Percentiles rank a stretch among this genome's conserved stretches.
These are phyloP conservation scores for Cryptococcus sp. DNA, from an alignment of 1,284 basidiomycete genomes.

Conservation along the genomic window DNA sequence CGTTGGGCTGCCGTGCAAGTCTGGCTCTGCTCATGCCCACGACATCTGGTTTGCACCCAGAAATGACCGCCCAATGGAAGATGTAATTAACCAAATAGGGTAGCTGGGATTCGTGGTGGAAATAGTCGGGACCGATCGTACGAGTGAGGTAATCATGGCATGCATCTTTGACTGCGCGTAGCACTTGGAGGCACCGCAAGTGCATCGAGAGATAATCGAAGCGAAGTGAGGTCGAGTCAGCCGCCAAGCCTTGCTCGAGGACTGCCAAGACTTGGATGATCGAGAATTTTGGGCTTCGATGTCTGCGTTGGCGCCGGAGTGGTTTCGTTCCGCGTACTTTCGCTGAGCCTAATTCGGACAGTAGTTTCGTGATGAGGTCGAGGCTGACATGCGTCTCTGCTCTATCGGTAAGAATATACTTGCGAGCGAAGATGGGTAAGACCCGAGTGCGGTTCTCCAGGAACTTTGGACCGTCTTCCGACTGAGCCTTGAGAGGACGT, in stretches of 20 bases:
- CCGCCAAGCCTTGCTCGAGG: conserved; percentile 17
- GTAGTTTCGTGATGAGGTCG: conserved; percentile 8
- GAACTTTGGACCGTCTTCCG: conserved; percentile 4
- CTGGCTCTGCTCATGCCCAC: conserved; percentile 3
- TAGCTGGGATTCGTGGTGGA: conserved; percentile 9
- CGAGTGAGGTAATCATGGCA: conserved; percentile 4
- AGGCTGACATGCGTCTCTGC: not conserved
- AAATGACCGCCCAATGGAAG: conserved; percentile 6
- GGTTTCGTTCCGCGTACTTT: not conserved
- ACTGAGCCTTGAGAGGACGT: not conserved
- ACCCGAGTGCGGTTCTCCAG: conserved; percentile 18
- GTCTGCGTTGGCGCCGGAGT: conserved; percentile 9
- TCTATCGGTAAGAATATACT: not conserved
- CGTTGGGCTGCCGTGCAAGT: not conserved
- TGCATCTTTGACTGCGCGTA: conserved; percentile 9
- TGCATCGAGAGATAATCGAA: conserved; percentile 28
- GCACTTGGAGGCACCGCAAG: conserved; percentile 12
- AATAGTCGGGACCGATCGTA: conserved; percentile 5
- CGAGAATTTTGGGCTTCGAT: conserved; percentile 19
- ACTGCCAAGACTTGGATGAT: conserved; percentile 20
- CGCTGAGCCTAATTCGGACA: conserved; percentile 7
- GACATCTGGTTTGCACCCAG: not conserved
- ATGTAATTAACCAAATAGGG: conserved; percentile 6
- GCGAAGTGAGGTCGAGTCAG: conserved; percentile 19
- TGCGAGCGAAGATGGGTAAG: conserved; percentile 14